Evolutionary conservation across 768 basidiomycete genomes (phyloP), one percentile per base, ranked within the genome.

Genomic region (Pleurotus tuoliensis): DNA sequence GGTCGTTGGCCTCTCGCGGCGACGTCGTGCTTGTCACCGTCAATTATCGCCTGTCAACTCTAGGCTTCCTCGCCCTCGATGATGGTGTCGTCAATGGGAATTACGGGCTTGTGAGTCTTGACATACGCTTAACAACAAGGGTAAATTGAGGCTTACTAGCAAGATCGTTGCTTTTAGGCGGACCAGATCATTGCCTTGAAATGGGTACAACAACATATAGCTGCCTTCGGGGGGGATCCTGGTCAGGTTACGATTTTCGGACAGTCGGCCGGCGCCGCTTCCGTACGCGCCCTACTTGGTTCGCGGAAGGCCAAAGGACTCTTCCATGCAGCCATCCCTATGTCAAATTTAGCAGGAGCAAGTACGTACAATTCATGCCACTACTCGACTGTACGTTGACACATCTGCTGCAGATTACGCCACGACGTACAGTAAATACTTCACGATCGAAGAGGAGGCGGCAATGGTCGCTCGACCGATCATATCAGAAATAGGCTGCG

Each of bases 21-120:
- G 78, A 82, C 55, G 78, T 87, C 18, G 77, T 87, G 30, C 72
- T 86, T 51, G 84, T 86, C 9, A 83, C 86, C 0, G 78, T 86
- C 6, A 84, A 88, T 66, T 87, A 87, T 66, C 81, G 82, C 12
- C 76, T 88, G 22, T 76, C 76, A 50, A 78, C 81, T 0, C 77
- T 88, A 60, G 87, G 87, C 22, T 88, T 87, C 71, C 76, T 86
- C 25, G 67, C 82, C 0, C 64, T 71, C 9, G 80, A 84, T 1
- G 79, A 76, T 16, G 75, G 84, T 52, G 52, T 62, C 1, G 66
- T 77, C 52, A 34, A 70, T 7, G 55, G 58, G 0, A 62, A 73
- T 22, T 81, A 78, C 0, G 80, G 83, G 61, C 65, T 57, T 65
- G 79, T 12, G 30, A 34, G 30, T 34, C 30, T 34, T 9, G 8